These are phyloP conservation scores for Halteria grandinella DNA, from an alignment of 73 alveolate species.

Conservation along the genomic window DNA sequence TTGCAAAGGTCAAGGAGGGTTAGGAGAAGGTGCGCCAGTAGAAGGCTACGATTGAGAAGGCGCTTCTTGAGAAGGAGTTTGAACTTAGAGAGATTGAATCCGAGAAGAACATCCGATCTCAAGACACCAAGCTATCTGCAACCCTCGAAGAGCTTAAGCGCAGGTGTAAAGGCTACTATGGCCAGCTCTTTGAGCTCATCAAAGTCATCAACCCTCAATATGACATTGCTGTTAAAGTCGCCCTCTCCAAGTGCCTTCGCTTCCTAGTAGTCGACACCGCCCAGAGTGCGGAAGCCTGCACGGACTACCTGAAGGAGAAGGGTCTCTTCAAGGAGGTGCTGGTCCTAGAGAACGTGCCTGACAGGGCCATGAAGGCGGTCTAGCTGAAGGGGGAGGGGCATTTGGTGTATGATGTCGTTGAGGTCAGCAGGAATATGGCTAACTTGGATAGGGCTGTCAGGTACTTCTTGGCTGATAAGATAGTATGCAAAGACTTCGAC, in stretches of 20 bases:
- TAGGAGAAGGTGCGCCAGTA: slow-evolving; percentile 65
- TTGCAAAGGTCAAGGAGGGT: slow-evolving; percentile 23
- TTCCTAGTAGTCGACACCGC: slow-evolving; percentile 82
- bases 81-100: slow-evolving; percentile 76
- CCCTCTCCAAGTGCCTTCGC: slow-evolving; percentile 68
- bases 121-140: slow-evolving; percentile 71
- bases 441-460: slow-evolving; percentile 81
- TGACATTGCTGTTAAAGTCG: slow-evolving; percentile 84
- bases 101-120: slow-evolving; percentile 58
- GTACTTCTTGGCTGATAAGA: slow-evolving; percentile 79
- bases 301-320: slow-evolving; percentile 82
- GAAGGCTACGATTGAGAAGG: slow-evolving; percentile 46
- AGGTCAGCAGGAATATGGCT: slow-evolving; percentile 58
- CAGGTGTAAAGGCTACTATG: slow-evolving; percentile 79
- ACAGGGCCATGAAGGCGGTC: slow-evolving; percentile 55
- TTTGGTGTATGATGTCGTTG: slow-evolving; percentile 81
- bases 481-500: slow-evolving; percentile 78
- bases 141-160: slow-evolving; percentile 83
- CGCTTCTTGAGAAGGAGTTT: slow-evolving; percentile 56
- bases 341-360: slow-evolving; percentile 88
- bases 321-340: slow-evolving; percentile 83
- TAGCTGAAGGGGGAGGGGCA: slow-evolving; percentile 79
- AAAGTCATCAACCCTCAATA: slow-evolving; percentile 80
- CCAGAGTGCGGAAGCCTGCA: slow-evolving; percentile 75
- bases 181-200: slow-evolving; percentile 82